Conservation (phyloP, 805 yeast species). For the Danielia oregonensis region DNA sequence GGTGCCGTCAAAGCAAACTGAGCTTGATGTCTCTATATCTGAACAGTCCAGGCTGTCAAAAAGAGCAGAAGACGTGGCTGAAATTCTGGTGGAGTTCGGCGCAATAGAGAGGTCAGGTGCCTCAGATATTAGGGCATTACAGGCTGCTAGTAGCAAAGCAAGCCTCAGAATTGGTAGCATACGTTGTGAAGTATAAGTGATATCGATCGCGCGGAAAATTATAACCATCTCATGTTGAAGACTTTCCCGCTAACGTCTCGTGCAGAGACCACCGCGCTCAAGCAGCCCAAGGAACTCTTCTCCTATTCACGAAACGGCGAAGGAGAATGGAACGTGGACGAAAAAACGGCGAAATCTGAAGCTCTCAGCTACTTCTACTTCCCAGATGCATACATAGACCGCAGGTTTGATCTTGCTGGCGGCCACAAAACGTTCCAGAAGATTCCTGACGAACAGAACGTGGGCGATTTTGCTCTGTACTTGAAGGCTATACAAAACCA, state of each 20-base stretch:
- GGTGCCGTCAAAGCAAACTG: background rate
- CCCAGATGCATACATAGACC: conserved; percentile 67
- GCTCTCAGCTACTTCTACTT: conserved; percentile 69
- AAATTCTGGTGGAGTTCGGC: too few species aligned
- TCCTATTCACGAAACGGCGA: conserved; percentile 60
- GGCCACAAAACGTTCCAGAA: conserved; percentile 61
- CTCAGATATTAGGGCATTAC: too few species aligned
- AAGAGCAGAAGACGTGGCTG: too few species aligned
- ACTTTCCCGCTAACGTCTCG: conserved; percentile 44
- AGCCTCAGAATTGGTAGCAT: too few species aligned
- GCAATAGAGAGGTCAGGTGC: too few species aligned
- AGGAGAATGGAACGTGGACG: conserved; percentile 38
- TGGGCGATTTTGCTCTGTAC: conserved; percentile 55
- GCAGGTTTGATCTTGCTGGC: conserved; percentile 54
- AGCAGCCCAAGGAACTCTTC: conserved; percentile 83
- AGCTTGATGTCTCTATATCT: background rate
- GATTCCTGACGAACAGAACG: conserved; percentile 51
- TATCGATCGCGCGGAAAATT: too few species aligned
- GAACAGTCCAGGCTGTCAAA: too few species aligned
- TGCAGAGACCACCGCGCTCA: conserved; percentile 63
- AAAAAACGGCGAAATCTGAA: conserved; percentile 46
- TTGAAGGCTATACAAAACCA: conserved; percentile 50
- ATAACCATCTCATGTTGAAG: conserved; percentile 18
- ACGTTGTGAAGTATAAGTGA: too few species aligned
- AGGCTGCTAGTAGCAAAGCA: too few species aligned